A percentile compares a stretch with the other conserved stretches of the same genome.
These are phyloP conservation scores for Aquilaria malaccensis DNA, from an alignment of 345 rosid species.

Conservation along the genomic window DNA sequence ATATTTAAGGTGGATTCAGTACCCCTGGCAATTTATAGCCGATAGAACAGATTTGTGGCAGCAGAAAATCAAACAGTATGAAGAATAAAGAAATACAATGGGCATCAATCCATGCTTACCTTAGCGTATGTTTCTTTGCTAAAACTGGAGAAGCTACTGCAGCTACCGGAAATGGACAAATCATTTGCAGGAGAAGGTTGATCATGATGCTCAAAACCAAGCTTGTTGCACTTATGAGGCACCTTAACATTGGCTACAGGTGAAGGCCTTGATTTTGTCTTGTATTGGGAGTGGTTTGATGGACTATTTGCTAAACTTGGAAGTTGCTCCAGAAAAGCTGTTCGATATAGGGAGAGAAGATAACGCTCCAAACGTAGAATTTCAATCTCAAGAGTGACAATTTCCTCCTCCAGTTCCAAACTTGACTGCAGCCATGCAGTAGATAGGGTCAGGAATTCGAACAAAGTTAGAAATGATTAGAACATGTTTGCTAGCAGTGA, in stretches of 20 bases:
- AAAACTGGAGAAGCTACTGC: slow-evolving; percentile 27
- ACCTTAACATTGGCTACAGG: slow-evolving; percentile 14
- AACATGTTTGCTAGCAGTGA: no score
- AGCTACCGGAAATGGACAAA: slow-evolving; percentile 28
- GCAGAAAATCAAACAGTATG: background rate
- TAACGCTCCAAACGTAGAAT: slow-evolving; percentile 56
- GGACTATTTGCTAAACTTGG: slow-evolving; percentile 28
- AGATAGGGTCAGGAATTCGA: background rate
- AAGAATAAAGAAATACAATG: background rate
- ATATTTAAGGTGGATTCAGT: background rate
- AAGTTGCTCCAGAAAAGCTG: slow-evolving; percentile 46
- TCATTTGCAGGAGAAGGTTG: slow-evolving; percentile 38
- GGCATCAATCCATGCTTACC: slow-evolving; percentile 30
- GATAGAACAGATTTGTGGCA: background rate
- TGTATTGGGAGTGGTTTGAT: slow-evolving; percentile 15
- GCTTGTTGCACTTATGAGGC: slow-evolving; percentile 15
- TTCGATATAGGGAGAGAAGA: slow-evolving; percentile 69
- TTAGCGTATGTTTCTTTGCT: slow-evolving; percentile 31
- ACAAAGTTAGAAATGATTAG: background rate
- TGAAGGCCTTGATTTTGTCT: slow-evolving; percentile 22
- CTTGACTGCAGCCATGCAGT: slow-evolving; percentile 41
- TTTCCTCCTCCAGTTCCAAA: slow-evolving; percentile 56
- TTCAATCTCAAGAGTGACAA: slow-evolving; percentile 58
- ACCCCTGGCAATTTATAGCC: background rate
- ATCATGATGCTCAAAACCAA: slow-evolving; percentile 20